Base-by-base conservation (phyloP, 2,329 filamentous ascomycete species). In the Zopfia rhizophila region DNA sequence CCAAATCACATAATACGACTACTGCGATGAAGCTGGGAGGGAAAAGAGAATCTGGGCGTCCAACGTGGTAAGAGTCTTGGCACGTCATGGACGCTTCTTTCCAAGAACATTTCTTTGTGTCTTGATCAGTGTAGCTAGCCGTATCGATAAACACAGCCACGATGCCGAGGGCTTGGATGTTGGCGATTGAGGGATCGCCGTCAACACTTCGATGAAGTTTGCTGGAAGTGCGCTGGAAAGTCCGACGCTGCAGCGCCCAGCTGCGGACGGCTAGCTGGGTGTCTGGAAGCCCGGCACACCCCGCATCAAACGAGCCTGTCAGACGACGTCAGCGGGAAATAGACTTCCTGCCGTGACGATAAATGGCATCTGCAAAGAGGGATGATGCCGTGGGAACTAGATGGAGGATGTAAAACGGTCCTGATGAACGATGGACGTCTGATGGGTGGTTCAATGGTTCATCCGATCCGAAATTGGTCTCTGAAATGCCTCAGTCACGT, bases 71-170 rank as follows among this genome's bases (percentile, higher is more conserved):
- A 51, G 43, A 47, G 33, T 45, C 67, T 69, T 69, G 67, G 67
- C 67, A 14, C 14, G 24, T 11, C 33, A 38, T 38, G n/a, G 19
- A 35, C 22, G 50, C 53, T 13, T 27, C n/a, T 8, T 27, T 44
- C 64, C 65, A 66, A 69, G 61, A 53, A 51, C 24, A 25, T 38
- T 53, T 40, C 48, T 53, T 58, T 57, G 55, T 60, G 55, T 49
- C 36, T 57, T 58, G 58, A 49, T 56, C 25, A 42, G 31, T 48
- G 31, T 35, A n/a, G 31, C 22, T 35, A n/a, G n/a, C n/a, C n/a
- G n/a, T 49, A 48, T 51, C 48, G 36, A 48, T 48, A 35, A 38
- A 47, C 61, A 58, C 56, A 58, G 60, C 58, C 63, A 53, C 59
- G 49, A 51, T 57, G 65, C 67, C 66, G 53, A 70, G 47, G 28